Evolutionary conservation across 2,329 filamentous ascomycete genomes (phyloP), one percentile per base, ranked within the genome.

Genomic region (Chaetomiaceae sp.): DNA sequence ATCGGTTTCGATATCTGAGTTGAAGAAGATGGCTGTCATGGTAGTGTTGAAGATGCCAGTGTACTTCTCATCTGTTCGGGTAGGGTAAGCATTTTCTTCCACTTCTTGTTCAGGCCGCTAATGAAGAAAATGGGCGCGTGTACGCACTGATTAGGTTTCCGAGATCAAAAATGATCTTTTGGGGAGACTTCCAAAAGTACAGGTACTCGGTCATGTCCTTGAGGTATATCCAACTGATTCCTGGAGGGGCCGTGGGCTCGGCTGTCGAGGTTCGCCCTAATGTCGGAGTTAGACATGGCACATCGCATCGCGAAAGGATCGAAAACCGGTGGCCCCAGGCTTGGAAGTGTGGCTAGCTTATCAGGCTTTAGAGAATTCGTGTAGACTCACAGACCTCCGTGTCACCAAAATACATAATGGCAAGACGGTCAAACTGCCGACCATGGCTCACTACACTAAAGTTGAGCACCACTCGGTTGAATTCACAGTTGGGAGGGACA

Each of bases 121-220:
- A 20, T 13, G 13, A 38, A 21, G 16, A 32, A 8, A 21, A 23
- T n/a, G 11, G 25, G n/a, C n/a, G 20, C 2, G 11, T n/a, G 8
- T 7, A 53, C 57, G 4, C 37, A 61, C 60, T 53, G 44, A 94
- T 75, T 9, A 89, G 68, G 62, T 90, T 94, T 55, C 80, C 87
- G 2, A 92, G 75, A 63, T 94, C 88, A 62, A 95, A 91, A 40
- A 92, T 89, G 51, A 94, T 64, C 59, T 80, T 90, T 65, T 91
- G 87, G 1, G 80, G 76, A 43, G 76, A 61, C 57, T 79, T 82
- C 80, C 89, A 90, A 11, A 94, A 71, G 4, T 80, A 75, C 14
- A 85, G 71, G 65, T 84, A 91, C 48, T 79, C 76, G 1, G 85
- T 87, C 81, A 90, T 83, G 65, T 95, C 88, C 68, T 92, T 94